These are phyloP conservation scores for Penicillium capsulatum DNA, from an alignment of 2,329 filamentous ascomycete genomes.

Conservation along the genomic window DNA sequence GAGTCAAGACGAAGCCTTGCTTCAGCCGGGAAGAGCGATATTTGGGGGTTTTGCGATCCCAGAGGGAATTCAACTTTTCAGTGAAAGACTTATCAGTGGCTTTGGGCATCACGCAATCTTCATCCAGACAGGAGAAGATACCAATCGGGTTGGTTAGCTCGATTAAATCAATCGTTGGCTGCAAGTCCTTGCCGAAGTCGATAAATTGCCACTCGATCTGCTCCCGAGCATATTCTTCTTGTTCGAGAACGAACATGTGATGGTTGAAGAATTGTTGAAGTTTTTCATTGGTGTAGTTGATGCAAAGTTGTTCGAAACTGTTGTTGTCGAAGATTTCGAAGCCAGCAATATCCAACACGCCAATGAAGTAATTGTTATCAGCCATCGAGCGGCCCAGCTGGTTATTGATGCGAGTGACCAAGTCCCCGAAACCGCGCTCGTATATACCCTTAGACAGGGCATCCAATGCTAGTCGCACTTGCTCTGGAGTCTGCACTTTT, in stretches of 20 bases:
- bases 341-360: conserved; percentile 95
- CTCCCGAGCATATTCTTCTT: conserved; percentile 95
- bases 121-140: conserved; percentile 96
- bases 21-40: conserved; percentile 83
- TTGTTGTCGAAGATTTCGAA: conserved; percentile 99
- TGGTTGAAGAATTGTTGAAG: conserved; percentile 99
- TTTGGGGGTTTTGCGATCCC: conserved; percentile 93
- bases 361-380: conserved; percentile 93
- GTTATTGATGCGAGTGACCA: conserved; percentile 85
- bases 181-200: conserved; percentile 93
- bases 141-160: conserved; percentile 95
- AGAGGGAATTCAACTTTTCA: conserved; percentile 92
- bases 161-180: conserved; percentile 96
- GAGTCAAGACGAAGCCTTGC: conserved; percentile 91
- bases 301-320: conserved; percentile 97
- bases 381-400: conserved; percentile 82
- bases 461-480: conserved; percentile 84
- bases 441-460: conserved; percentile 96
- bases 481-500: conserved; percentile 95
- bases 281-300: conserved; percentile 99
- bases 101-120: conserved; percentile 98
- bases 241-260: conserved; percentile 98
- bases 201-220: conserved; percentile 99
- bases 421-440: conserved; percentile 87
- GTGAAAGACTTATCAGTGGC: conserved; percentile 96